These are phyloP conservation scores for Metschnikowia hibisci DNA, from an alignment of 805 yeast species.

Conservation along the genomic window DNA sequence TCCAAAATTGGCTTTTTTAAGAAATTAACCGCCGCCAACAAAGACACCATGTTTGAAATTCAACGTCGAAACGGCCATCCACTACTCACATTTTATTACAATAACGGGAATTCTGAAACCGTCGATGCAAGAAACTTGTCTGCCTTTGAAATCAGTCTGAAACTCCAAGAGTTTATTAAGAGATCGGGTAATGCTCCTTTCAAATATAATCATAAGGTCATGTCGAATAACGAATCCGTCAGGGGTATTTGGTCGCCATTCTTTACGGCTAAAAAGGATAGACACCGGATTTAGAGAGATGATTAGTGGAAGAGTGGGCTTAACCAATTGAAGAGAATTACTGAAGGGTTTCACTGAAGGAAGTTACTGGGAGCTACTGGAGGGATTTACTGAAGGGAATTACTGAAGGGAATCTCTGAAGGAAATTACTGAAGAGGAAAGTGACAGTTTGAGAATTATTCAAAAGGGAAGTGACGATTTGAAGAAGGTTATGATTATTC, in stretches of 20 bases:
- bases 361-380: too few relatives aligned
- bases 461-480: too few relatives aligned
- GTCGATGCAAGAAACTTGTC: conserved; percentile 77
- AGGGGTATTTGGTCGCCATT: conserved; percentile 98
- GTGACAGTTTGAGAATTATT: too few relatives aligned
- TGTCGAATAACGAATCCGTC: conserved; percentile 74
- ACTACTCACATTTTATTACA: conserved; percentile 41
- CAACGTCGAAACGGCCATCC: conserved; percentile 81
- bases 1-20: conserved; percentile 45
- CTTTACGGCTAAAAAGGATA: conserved; percentile 53
- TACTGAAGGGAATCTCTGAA: too few relatives aligned
- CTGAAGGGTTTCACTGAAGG: too few relatives aligned
- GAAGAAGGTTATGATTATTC: too few relatives aligned
- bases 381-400: too few relatives aligned
- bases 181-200: conserved; percentile 64
- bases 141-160: conserved; percentile 56
- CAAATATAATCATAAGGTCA: conserved; percentile 69
- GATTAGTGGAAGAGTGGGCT: too few relatives aligned
- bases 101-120: conserved; percentile 30
- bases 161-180: conserved; percentile 59
- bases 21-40: conserved; percentile 56
- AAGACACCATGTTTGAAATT: conserved; percentile 69
- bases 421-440: too few relatives aligned
- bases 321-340: too few relatives aligned
- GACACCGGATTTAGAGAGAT: conserved; percentile 39